phyloP scores from a whole-genome alignment of 441 rosid genomes.

The Cnidoscolus chayamansa region DNA sequence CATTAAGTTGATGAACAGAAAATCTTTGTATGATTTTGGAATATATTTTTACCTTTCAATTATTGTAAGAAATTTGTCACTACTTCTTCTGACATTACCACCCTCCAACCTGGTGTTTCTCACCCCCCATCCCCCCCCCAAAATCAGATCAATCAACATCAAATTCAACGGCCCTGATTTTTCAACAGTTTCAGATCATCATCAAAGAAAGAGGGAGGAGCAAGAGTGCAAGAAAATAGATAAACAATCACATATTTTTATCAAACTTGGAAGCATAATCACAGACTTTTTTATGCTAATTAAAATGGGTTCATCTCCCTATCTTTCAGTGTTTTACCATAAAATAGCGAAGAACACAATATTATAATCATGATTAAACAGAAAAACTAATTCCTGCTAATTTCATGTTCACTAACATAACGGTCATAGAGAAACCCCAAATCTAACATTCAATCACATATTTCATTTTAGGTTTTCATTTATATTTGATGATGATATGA shows the following conservation, averaged over 20 bases:
- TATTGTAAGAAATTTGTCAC: constrained; percentile 35
- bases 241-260: too few relatives aligned
- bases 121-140: constrained; percentile 10
- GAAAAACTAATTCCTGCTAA: constrained; percentile 1
- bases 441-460: constrained; percentile 5
- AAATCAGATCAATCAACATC: neutral
- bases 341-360: neutral
- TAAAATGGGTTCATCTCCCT: neutral
- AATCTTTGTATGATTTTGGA: constrained; percentile 4
- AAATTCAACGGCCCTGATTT: constrained; percentile 31
- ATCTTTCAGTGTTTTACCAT: neutral
- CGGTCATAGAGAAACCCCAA: constrained; percentile 3
- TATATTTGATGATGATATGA: neutral
- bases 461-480: neutral
- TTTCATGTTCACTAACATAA: constrained; percentile 23
- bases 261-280: neutral
- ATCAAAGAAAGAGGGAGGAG: neutral
- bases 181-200: constrained; percentile 9
- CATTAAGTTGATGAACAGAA: neutral
- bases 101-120: constrained; percentile 24
- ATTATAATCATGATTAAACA: neutral
- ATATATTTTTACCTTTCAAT: constrained; percentile 13
- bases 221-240: neutral
- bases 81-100: constrained; percentile 20
- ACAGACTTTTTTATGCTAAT: neutral